A percentile compares a stretch with the other conserved stretches of the same genome.
phyloP scores from a whole-genome alignment of 2,329 filamentous ascomycete genomes.

The Raffaelea ambrosiae region DNA sequence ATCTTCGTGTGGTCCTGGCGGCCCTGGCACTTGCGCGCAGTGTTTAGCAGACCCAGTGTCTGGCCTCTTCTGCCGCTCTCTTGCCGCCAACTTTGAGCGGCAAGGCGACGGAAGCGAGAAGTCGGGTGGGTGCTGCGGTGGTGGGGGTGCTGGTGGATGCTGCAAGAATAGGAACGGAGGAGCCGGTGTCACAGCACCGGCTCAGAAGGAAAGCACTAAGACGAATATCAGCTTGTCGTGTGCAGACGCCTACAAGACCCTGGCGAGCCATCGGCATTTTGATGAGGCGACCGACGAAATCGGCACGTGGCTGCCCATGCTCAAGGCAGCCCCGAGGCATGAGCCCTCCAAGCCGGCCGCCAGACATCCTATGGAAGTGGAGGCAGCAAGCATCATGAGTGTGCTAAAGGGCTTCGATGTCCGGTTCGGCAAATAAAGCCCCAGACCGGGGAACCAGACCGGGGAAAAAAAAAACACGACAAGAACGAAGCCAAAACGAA shows the following conservation, averaged over 20 bases:
- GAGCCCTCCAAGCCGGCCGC: conserved; percentile 23
- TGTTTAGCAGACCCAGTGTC: conserved; percentile 71
- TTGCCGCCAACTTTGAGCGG: conserved; percentile 56
- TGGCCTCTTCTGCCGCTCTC: conserved; percentile 73
- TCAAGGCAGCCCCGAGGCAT: conserved; percentile 48
- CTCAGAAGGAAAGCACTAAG: conserved; percentile 16
- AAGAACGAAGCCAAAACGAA: neutral
- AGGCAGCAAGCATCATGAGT: conserved; percentile 77
- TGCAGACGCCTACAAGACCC: conserved; percentile 69
- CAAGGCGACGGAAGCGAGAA: conserved; percentile 16
- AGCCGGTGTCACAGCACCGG: conserved; percentile 15
- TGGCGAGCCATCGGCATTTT: conserved; percentile 70
- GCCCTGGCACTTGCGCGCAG: conserved; percentile 71
- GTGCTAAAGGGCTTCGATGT: conserved; percentile 77
- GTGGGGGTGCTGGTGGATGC: conserved; percentile 54
- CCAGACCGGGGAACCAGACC: neutral
- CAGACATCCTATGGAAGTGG: conserved; percentile 62
- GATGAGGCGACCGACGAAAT: conserved; percentile 66
- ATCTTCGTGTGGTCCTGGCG: conserved; percentile 51
- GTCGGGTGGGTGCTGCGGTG: conserved; percentile 47
- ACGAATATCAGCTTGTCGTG: conserved; percentile 53
- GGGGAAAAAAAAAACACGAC: neutral
- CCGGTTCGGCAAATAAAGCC: conserved; percentile 47
- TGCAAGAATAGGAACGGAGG: conserved; percentile 38
- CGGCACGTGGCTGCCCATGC: conserved; percentile 65